Conservation (phyloP, 2,329 filamentous ascomycete genomes). For the Calycina herbarum region DNA sequence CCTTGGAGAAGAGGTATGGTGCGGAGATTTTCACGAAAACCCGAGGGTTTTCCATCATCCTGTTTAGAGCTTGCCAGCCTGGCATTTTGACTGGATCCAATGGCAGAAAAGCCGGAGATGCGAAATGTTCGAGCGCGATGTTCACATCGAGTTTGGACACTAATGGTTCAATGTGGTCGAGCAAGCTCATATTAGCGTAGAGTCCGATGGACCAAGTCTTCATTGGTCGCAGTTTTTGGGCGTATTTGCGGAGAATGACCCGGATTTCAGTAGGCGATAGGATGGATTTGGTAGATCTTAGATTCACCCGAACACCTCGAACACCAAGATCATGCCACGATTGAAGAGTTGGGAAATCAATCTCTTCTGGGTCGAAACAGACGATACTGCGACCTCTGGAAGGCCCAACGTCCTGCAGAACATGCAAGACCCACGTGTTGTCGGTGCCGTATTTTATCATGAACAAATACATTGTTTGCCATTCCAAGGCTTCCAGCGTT, state of each 20-base stretch:
- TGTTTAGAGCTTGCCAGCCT: slow-evolving; percentile 4
- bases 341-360: slow-evolving; percentile 42
- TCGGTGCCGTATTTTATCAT: slow-evolving; percentile 61
- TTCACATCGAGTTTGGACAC: slow-evolving; percentile 16
- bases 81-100: not conserved
- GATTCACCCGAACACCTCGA: slow-evolving; percentile 58
- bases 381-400: slow-evolving; percentile 55
- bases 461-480: slow-evolving; percentile 54
- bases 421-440: slow-evolving; percentile 59
- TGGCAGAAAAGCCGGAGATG: slow-evolving; percentile 13
- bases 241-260: slow-evolving; percentile 43
- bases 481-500: slow-evolving; percentile 55
- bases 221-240: slow-evolving; percentile 46
- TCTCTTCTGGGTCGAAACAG: slow-evolving; percentile 50
- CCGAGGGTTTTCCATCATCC: slow-evolving; percentile 29
- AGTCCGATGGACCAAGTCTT: slow-evolving; percentile 17
- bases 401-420: slow-evolving; percentile 50
- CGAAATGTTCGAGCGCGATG: slow-evolving; percentile 6
- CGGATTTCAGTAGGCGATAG: slow-evolving; percentile 25
- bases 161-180: slow-evolving; percentile 18
- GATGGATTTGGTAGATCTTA: slow-evolving; percentile 50
- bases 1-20: slow-evolving; percentile 54
- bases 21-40: slow-evolving; percentile 45
- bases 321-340: slow-evolving; percentile 59
- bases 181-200: slow-evolving; percentile 19